These are phyloP conservation scores for Aspergillus ochraceoroseus DNA, from an alignment of 2,329 filamentous ascomycete species.

Conservation along the genomic window DNA sequence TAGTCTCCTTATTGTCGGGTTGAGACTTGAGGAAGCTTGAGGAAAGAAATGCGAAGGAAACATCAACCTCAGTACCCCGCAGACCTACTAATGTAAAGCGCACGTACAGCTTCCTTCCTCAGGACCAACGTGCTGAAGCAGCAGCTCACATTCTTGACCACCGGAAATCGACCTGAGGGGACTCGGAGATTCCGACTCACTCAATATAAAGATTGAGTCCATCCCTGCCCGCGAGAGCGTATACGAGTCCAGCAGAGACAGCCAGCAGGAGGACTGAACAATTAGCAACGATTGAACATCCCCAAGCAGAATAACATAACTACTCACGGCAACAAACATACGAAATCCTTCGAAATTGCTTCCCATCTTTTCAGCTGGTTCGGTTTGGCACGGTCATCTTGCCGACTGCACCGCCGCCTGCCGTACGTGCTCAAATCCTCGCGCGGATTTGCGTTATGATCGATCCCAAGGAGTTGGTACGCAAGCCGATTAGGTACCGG, in stretches of 20 bases:
- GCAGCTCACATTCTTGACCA: constrained; percentile 40
- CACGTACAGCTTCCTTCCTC: constrained; percentile 33
- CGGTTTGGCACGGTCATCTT: constrained; percentile 36
- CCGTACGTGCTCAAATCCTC: constrained; percentile 38
- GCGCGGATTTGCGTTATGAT: constrained; percentile 39
- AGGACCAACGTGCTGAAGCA: constrained; percentile 36
- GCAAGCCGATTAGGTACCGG: too few species aligned
- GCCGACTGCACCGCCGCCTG: constrained; percentile 32
- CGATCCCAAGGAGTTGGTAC: constrained; percentile 34
- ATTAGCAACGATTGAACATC: constrained; percentile 18
- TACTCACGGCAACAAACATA: constrained; percentile 36
- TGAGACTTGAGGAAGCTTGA: too few species aligned
- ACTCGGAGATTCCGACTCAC: constrained; percentile 25
- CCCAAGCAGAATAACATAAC: constrained; percentile 6
- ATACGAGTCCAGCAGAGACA: constrained; percentile 37
- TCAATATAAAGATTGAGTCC: constrained; percentile 35
- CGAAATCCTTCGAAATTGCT: constrained; percentile 37
- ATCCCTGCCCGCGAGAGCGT: constrained; percentile 35
- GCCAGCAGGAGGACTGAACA: constrained; percentile 27
- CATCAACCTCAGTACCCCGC: too few species aligned
- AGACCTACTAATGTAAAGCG: too few species aligned
- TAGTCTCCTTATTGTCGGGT: too few species aligned
- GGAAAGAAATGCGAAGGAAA: too few species aligned
- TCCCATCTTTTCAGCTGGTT: constrained; percentile 37
- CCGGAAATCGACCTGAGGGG: constrained; percentile 38